Conservation (phyloP, 345 rosid genomes). For the Geranium rotundifolium region DNA sequence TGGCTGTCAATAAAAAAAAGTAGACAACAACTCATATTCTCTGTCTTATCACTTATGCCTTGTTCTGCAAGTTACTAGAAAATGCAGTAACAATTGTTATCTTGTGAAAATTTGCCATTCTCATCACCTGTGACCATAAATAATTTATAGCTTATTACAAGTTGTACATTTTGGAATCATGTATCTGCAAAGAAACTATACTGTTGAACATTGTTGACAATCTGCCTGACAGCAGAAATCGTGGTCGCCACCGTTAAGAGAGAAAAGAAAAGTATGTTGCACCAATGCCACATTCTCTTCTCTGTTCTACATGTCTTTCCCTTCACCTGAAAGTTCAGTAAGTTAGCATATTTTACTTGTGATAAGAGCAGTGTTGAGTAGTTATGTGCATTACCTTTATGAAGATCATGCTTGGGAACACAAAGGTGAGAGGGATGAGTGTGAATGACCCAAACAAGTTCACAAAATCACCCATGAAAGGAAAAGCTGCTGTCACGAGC, state of each 20-base stretch:
- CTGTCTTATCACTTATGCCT: no score
- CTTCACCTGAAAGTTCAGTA: conserved; percentile 8
- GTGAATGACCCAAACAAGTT: conserved; percentile 24
- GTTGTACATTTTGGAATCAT: not conserved
- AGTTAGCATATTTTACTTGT: not conserved
- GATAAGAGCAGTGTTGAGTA: not conserved
- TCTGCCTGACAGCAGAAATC: conserved; percentile 10
- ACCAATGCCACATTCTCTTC: conserved; percentile 22
- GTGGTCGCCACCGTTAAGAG: conserved; percentile 15
- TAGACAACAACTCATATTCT: no score
- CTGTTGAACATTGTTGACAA: conserved; percentile 6
- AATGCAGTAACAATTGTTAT: not conserved
- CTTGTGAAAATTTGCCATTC: not conserved
- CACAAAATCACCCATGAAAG: conserved; percentile 30
- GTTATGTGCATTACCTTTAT: conserved; percentile 14
- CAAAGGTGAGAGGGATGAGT: conserved; percentile 21
- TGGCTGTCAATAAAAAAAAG: no score
- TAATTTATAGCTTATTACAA: no score
- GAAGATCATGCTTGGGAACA: conserved; percentile 21
- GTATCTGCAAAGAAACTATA: conserved; percentile 20
- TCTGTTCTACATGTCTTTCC: conserved; percentile 11
- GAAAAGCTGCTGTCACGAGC: conserved; percentile 23
- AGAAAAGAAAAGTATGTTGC: conserved; percentile 11
- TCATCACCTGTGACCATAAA: no score
- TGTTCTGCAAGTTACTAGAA: no score